phyloP scores from a whole-genome alignment of 306 rosid species.

The Vigna nakashimae region DNA sequence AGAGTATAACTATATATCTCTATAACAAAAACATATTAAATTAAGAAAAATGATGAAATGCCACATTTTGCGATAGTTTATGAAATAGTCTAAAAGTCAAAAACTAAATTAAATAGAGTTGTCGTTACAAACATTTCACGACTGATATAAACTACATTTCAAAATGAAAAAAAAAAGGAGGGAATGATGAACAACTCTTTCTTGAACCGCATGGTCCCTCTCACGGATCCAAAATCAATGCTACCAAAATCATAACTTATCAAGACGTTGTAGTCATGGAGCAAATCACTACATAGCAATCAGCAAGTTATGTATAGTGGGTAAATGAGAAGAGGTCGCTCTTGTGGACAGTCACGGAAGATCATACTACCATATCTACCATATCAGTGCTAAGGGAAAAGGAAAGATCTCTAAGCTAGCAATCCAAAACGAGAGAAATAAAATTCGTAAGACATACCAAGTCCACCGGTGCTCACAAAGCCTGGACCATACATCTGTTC shows the following conservation, averaged over 20 bases:
- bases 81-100: not conserved
- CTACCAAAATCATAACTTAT: not conserved
- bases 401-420: not conserved
- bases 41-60: not conserved
- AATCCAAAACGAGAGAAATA: not conserved
- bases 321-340: conserved; percentile 33
- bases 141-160: not conserved
- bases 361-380: conserved; percentile 32
- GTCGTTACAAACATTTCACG: not conserved
- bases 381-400: not conserved
- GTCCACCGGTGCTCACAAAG: conserved; percentile 79
- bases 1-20: conserved; percentile 1
- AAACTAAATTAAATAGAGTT: not conserved
- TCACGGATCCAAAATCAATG: conserved; percentile 20
- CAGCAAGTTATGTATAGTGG: conserved; percentile 24
- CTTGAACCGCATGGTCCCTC: conserved; percentile 14
- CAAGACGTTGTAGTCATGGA: conserved; percentile 13
- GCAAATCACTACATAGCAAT: conserved; percentile 19
- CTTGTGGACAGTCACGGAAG: conserved; percentile 16
- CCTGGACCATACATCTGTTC: conserved; percentile 71
- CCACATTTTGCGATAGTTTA: not conserved
- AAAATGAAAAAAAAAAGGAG: not conserved
- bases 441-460: conserved; percentile 53
- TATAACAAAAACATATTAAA: not conserved
- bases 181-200: conserved; percentile 9